These are phyloP conservation scores for Mimosa pudica DNA, from an alignment of 306 rosid genomes.

Conservation along the genomic window DNA sequence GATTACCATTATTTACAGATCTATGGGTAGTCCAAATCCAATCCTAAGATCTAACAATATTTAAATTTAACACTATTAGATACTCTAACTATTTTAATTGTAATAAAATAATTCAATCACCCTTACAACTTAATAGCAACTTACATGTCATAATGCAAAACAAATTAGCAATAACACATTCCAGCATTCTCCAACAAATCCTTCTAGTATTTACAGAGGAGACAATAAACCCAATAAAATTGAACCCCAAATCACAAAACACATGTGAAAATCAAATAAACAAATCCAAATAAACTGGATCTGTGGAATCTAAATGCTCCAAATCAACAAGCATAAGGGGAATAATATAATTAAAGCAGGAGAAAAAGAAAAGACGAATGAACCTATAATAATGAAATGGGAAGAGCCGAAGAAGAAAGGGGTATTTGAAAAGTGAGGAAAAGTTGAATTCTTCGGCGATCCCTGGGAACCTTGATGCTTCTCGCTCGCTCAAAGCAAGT, in stretches of 20 bases:
- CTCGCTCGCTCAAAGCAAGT: not conserved
- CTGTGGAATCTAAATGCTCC: not conserved
- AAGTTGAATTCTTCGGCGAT: not conserved
- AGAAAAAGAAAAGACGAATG: not conserved
- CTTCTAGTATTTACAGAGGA: not conserved
- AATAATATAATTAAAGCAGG: not conserved
- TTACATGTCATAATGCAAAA: not conserved
- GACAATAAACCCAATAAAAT: not conserved
- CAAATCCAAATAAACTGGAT: not conserved
- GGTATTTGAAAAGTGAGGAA: not conserved
- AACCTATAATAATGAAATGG: not conserved
- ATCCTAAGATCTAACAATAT: no score
- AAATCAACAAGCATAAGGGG: not conserved
- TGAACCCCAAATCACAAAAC: not conserved
- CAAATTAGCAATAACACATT: constrained; percentile 7
- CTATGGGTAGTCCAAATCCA: no score
- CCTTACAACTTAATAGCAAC: no score
- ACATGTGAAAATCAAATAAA: not conserved
- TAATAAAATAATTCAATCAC: no score
- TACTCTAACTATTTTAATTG: no score
- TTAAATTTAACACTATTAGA: no score
- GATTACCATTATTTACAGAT: no score
- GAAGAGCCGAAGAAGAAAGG: not conserved
- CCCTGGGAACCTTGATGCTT: not conserved
- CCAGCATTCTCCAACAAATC: not conserved